phyloP scores from a whole-genome alignment of 1,284 basidiomycete species.

The Agroathelia rolfsii region DNA sequence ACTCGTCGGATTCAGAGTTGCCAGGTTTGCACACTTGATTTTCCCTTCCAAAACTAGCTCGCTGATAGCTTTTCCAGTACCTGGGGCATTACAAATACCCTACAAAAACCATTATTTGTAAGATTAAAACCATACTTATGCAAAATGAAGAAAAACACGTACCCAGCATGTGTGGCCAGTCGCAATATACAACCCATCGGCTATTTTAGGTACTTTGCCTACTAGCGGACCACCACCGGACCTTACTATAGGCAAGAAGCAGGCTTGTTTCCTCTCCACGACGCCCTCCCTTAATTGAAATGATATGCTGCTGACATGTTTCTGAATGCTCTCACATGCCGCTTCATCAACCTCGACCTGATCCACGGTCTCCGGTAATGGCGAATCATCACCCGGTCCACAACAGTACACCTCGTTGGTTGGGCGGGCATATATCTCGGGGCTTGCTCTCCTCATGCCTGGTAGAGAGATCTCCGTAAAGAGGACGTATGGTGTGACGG shows the following conservation, averaged over 20 bases:
- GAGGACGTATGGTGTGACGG: conserved; percentile 52
- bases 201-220: conserved; percentile 37
- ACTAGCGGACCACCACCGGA: conserved; percentile 48
- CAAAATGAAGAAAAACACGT: conserved; percentile 15
- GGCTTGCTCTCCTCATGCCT: conserved; percentile 24
- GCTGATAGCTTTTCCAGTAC: conserved; percentile 50
- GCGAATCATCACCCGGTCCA: conserved; percentile 51
- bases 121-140: not conserved
- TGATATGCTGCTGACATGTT: conserved; percentile 50
- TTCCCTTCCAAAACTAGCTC: conserved; percentile 51
- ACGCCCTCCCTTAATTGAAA: conserved; percentile 38
- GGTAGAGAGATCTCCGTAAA: conserved; percentile 45
- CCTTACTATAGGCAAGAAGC: conserved; percentile 51
- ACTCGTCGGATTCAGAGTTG: conserved; percentile 33
- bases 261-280: conserved; percentile 52
- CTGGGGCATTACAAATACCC: conserved; percentile 68
- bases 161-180: conserved; percentile 68
- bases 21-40: conserved; percentile 39
- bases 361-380: conserved; percentile 51
- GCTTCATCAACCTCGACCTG: conserved; percentile 42
- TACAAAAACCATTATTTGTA: conserved; percentile 18
- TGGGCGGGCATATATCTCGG: conserved; percentile 66
- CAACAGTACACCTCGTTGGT: conserved; percentile 62
- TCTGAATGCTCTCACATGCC: conserved; percentile 44
- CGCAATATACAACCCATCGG: conserved; percentile 47